phyloP scores from a whole-genome alignment of 2,329 filamentous ascomycete species.

The Epichloe typhina region DNA sequence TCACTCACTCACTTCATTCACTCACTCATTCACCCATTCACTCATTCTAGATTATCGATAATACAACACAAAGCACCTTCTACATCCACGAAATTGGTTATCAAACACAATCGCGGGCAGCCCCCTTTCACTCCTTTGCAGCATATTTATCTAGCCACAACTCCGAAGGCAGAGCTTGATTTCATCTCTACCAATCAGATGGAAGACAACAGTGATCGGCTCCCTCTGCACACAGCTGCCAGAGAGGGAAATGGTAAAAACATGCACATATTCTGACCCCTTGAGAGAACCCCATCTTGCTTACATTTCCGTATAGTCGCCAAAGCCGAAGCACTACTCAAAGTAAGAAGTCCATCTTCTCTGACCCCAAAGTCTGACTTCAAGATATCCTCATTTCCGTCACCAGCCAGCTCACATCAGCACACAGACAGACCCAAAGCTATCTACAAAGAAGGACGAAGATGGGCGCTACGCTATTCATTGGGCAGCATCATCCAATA shows the following conservation, averaged over 20 bases:
- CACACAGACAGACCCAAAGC: conserved; percentile 60
- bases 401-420: background rate
- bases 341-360: conserved; percentile 4
- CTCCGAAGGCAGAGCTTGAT: background rate
- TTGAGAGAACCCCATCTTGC: background rate
- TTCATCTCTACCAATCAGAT: conserved; percentile 7
- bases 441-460: conserved; percentile 59
- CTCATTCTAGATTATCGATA: background rate
- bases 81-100: background rate
- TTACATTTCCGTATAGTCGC: conserved; percentile 2
- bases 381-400: too few species aligned
- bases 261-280: background rate
- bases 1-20: background rate
- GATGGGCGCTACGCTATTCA: conserved; percentile 86
- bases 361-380: background rate
- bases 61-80: background rate
- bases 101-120: background rate
- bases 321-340: conserved; percentile 9
- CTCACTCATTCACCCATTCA: background rate
- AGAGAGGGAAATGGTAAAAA: conserved; percentile 65
- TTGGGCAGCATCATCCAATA: conserved; percentile 84
- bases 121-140: too few species aligned
- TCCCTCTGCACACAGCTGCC: conserved; percentile 75
- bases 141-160: too few species aligned
- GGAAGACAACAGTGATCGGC: conserved; percentile 43